A percentile compares a stretch with the other conserved stretches of the same genome.
Evolutionary conservation across 2,329 filamentous ascomycete genomes (phyloP).

Genomic region (Penicillium sp.): DNA sequence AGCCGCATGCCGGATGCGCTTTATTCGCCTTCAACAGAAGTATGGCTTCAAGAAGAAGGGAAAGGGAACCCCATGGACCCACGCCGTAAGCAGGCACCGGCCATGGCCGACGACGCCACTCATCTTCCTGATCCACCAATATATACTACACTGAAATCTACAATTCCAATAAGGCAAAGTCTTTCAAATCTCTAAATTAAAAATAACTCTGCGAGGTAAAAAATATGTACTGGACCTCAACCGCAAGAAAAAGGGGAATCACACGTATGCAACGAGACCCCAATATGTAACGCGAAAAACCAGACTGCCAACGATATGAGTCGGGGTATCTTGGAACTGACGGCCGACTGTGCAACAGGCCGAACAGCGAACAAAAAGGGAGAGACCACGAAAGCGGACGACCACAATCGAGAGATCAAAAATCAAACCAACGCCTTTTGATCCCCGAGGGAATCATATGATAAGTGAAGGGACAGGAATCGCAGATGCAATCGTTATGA

Average conservation of each 20-base stretch:
- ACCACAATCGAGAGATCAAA: not conserved
- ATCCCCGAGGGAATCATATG: not conserved
- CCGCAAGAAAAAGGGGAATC: not conserved
- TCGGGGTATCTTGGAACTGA: conserved; percentile 1
- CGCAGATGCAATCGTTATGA: conserved; percentile 15
- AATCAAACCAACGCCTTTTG: not conserved
- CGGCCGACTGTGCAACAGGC: not conserved
- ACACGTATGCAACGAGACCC: not conserved
- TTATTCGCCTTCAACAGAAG: not conserved
- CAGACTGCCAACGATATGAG: not conserved
- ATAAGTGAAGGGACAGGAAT: not conserved
- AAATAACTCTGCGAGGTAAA: not conserved
- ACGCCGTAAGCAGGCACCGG: not conserved
- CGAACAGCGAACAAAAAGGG: not conserved
- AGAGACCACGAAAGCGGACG: not conserved
- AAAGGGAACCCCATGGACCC: too few species aligned
- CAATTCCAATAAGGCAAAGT: not conserved
- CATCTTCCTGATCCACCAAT: too few species aligned
- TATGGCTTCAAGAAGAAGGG: not conserved
- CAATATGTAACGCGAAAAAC: not conserved
- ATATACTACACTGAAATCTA: not conserved
- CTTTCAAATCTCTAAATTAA: not conserved
- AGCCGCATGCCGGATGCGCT: not conserved
- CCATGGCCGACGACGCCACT: not conserved
- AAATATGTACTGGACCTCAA: not conserved